Percentiles rank a stretch among this genome's conserved stretches.
These are phyloP conservation scores for Albatrellus ellisii DNA, from an alignment of 768 basidiomycete genomes.

Conservation along the genomic window DNA sequence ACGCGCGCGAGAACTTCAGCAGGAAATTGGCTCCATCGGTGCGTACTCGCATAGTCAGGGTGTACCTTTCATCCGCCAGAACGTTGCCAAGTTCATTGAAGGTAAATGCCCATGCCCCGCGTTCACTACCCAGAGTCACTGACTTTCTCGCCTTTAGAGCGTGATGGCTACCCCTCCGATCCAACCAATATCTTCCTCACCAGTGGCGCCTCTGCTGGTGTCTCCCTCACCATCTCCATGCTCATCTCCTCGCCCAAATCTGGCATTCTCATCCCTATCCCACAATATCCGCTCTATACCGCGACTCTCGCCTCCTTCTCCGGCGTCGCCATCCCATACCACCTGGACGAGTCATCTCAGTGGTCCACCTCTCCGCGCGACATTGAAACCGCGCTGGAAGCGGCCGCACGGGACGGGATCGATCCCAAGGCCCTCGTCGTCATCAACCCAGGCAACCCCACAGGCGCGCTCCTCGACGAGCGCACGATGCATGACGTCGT, in stretches of 20 bases:
- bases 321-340: conserved; percentile 78
- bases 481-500: conserved; percentile 64
- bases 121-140: neutral
- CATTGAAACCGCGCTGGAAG: conserved; percentile 53
- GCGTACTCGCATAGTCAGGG: conserved; percentile 97
- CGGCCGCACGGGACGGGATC: conserved; percentile 47
- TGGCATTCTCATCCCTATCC: conserved; percentile 90
- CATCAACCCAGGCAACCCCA: conserved; percentile 99
- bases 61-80: conserved; percentile 74
- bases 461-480: conserved; percentile 71
- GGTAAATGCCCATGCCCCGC: conserved; percentile 30
- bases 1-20: conserved; percentile 67
- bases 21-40: conserved; percentile 84
- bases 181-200: conserved; percentile 89
- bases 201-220: conserved; percentile 87
- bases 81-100: conserved; percentile 82
- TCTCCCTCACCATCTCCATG: conserved; percentile 75
- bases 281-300: conserved; percentile 96
- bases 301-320: conserved; percentile 80
- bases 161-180: conserved; percentile 78
- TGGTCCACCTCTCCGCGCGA: conserved; percentile 73
- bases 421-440: conserved; percentile 79
- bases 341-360: conserved; percentile 66
- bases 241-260: conserved; percentile 54
- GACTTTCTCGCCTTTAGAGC: conserved; percentile 33